Evolutionary conservation across 257 asterid genomes (phyloP), one percentile per base, ranked within the genome.

Genomic region (Solanum peruvianum): DNA sequence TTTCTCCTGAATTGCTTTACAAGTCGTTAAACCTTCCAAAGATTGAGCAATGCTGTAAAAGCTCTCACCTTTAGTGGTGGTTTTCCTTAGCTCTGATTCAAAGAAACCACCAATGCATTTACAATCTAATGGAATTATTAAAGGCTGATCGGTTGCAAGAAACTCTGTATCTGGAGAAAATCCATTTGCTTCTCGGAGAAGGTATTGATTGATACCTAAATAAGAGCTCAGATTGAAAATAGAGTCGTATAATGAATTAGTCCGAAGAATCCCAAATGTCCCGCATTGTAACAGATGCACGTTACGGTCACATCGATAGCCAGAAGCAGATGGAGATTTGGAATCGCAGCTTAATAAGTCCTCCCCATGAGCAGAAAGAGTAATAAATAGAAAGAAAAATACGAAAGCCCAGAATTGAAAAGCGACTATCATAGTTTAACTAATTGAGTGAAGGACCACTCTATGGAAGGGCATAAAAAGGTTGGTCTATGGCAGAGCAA

Each of bases 111-210:
- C 89, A 21, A 82, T 75, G 27, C 94, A 91, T 31, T 85, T 78
- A 62, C 97, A 91, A 11, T 92, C 90, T 73, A 93, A 86, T 31
- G 96, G 95, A 88, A 94, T 90, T 90, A 93, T 67, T 39, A 92
- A 23, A 27, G 82, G 92, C 88, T 91, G 91, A 7, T 87, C 86
- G 6, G 27, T 49, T 12, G 92, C 83, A 37, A 91, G 89, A 42
- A 89, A 47, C 15, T 92, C 90, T 11, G 89, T 58, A 45, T 85
- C 90, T 20, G 87, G 69, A 31, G 91, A 86, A 58, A 93, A 64
- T 60, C 84, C 91, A 87, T 94, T 94, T 20, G 97, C 93, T 70
- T 89, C 89, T 14, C 88, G 86, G 14, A 93, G 88, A 84, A 87
- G 90, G 29, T 86, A 70, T 15, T 71, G 90, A 37, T 86, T 72